A percentile compares a stretch with the other conserved stretches of the same genome.
Evolutionary conservation across 768 basidiomycete genomes (phyloP).

Genomic region (Trametes elegans): DNA sequence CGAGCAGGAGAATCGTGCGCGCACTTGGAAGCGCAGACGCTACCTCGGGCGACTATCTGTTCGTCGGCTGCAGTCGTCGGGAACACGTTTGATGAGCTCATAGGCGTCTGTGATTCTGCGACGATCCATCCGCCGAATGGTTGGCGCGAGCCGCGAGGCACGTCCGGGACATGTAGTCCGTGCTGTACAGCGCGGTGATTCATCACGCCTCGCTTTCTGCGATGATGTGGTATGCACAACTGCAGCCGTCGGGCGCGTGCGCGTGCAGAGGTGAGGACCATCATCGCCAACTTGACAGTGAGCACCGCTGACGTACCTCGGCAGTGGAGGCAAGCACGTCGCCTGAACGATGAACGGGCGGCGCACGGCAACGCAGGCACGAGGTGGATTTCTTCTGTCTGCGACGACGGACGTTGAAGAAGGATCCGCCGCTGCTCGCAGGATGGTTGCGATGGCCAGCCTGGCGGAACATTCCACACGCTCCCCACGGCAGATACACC

Average conservation of each 20-base stretch:
- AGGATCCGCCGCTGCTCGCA: constrained; percentile 16
- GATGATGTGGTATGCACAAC: too few species aligned
- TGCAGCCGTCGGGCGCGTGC: too few species aligned
- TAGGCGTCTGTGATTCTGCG: background rate
- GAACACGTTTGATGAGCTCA: background rate
- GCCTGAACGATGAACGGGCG: background rate
- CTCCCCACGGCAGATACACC: background rate
- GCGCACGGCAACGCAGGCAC: background rate
- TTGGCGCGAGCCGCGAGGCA: constrained; percentile 6
- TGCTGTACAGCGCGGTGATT: background rate
- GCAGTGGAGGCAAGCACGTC: background rate
- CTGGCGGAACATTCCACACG: background rate
- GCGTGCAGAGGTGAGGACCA: too few species aligned
- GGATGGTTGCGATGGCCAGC: background rate
- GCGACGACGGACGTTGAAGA: background rate
- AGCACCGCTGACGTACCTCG: background rate
- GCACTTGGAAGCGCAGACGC: background rate
- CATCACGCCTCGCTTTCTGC: background rate
- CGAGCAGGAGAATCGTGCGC: too few species aligned
- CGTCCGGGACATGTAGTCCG: background rate
- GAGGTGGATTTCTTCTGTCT: background rate
- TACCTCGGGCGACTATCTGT: background rate
- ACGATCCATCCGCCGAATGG: constrained; percentile 2
- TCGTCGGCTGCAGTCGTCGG: background rate
- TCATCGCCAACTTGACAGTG: background rate